Evolutionary conservation across 352 stramenopile species (phyloP), one percentile per base, ranked within the genome.

Genomic region (Phytophthora sojae): DNA sequence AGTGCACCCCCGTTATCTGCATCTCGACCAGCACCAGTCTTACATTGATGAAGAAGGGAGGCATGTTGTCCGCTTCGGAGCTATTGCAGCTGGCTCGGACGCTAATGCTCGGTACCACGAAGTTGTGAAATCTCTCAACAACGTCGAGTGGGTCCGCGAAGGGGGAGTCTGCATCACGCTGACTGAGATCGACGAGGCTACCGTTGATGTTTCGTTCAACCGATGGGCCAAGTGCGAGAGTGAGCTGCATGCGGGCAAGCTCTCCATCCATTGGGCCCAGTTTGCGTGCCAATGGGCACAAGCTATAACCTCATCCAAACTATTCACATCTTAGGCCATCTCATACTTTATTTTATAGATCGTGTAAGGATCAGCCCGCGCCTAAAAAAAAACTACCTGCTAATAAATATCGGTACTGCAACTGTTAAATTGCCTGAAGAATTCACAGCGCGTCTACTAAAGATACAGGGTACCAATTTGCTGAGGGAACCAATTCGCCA

Each of bases 211-310:
- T 7, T 39, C 60, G 35, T 76, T 69, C 49, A 67, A 76, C 42
- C 62, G 71, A 35, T 67, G 49, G 37, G 47, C 71, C 4, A 47
- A 11, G 49, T 81, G 73, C 21, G 21, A 76, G 30, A 81, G 44
- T 49, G 59, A 77, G 21, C 65, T 76, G 42, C 76, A 84, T 37
- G 77, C 77, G 32, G 66, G 72, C 25, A 77, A 79, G 30, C 45
- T 82, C n/a, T 77, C 85, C 67, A 61, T 88, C 45, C 69, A 81
- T 26, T 82, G 69, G 47, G 64, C 75, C 44, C 66, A 69, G 52
- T 79, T 85, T 58, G 52, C n/a, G 7, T 21, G 30, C 44, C 14
- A 9, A n/a, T 29, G 47, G 47, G 14, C 47, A 32, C 47, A 42
- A 42, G 12, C 2, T 9, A 9, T 42, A 42, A 42, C 35, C 12